A percentile compares a stretch with the other conserved stretches of the same genome.
Evolutionary conservation across 139 green algal genomes (phyloP).

Genomic region (Monoraphidium neglectum): DNA sequence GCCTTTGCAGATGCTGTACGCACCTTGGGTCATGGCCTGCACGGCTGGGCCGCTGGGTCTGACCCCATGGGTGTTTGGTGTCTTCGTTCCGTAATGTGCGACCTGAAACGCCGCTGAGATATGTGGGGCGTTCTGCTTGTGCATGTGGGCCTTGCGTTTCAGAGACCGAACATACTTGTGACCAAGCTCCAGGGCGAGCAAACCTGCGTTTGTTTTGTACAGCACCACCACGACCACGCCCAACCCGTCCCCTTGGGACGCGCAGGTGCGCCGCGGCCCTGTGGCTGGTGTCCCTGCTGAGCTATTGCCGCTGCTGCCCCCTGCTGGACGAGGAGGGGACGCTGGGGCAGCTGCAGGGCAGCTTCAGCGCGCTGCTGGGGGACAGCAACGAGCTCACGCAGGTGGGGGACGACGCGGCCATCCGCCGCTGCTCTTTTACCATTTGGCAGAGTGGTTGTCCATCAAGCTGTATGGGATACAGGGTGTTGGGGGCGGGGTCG

Average conservation of each 20-base stretch:
- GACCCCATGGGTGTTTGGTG: neutral
- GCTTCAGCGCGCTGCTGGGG: slow-evolving; percentile 76
- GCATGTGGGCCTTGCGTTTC: no score
- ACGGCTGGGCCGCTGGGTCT: no score
- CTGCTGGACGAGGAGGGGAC: slow-evolving; percentile 36
- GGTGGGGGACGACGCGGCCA: slow-evolving; percentile 73
- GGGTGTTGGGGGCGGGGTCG: no score
- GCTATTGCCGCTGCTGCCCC: slow-evolving; percentile 54
- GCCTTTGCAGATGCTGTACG: no score
- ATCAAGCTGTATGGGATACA: neutral
- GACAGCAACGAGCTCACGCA: slow-evolving; percentile 84
- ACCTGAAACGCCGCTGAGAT: neutral
- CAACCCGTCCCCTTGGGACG: neutral
- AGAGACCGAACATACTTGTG: no score
- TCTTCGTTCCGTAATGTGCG: neutral
- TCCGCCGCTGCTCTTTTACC: slow-evolving; percentile 45
- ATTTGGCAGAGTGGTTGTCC: neutral
- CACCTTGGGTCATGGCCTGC: no score
- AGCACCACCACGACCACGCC: neutral
- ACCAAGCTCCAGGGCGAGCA: neutral
- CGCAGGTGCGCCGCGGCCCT: slow-evolving; percentile 73
- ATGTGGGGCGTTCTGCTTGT: neutral
- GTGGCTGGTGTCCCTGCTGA: slow-evolving; percentile 84
- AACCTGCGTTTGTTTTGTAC: neutral
- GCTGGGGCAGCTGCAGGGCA: slow-evolving; percentile 68